Evolutionary conservation across 768 basidiomycete genomes (phyloP), one percentile per base, ranked within the genome.

Genomic region (Boletus bicolor): DNA sequence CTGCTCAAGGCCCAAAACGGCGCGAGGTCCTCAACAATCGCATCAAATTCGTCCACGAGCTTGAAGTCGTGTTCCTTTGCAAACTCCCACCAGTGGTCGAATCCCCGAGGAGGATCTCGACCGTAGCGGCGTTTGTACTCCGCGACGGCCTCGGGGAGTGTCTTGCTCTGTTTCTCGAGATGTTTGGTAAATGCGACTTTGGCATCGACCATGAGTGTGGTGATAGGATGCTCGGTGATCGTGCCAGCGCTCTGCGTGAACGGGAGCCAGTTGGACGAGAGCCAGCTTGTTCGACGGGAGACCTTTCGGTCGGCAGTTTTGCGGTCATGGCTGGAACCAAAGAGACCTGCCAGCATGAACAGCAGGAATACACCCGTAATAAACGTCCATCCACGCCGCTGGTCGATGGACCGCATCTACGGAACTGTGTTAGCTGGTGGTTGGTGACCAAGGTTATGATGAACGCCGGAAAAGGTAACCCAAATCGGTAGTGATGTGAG

Each of bases 21-120:
- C 24, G 79, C 82, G 48, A 99, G 73, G 68, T 98, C 96, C 50
- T 79, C 77, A 35, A 82, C 66, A n/a, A 96, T 77, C 5, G 81
- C 79, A 56, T 92, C 91, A 64, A 93, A 98, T 68, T 98, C 96
- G 70, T 98, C 96, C 5, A 89, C 77, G 73, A 98, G 83, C 63
- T 85, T 82, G 45, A 91, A 86, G 7, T 81, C 73, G 70, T 92
- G 81, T 54, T 83, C 76, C 68, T 80, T 74, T 14, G 87, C 89
- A 70, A 93, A 98, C 44, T 72, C 67, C 82, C 85, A 96, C 96
- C 96, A 98, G 30, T 80, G 74, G 66, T 93, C 95, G 60, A 98
- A 99, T 1, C 94, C 96, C 42, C 80, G 82, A 0, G 97, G 96
- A 5, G 97, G 97, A 36, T 83, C 73, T 37, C 89, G 82, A 10